phyloP scores from a whole-genome alignment of 2,329 filamentous ascomycete genomes.

The Tolypocladium tundrense region DNA sequence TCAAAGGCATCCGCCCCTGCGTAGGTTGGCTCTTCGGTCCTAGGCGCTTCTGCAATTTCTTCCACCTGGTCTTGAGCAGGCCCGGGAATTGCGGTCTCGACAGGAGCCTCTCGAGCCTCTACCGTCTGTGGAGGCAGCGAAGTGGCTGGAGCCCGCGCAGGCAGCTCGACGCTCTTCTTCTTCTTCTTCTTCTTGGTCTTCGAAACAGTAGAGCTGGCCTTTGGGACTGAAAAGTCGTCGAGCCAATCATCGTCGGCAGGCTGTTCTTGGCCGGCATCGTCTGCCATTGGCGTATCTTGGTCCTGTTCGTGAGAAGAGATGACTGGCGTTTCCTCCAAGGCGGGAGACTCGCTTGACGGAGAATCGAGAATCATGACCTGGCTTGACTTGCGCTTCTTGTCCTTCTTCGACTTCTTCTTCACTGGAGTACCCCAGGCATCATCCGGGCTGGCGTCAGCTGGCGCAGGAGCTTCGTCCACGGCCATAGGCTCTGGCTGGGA shows the following conservation, averaged over 20 bases:
- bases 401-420: constrained; percentile 24
- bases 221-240: constrained; percentile 5
- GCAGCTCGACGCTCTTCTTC: constrained; percentile 7
- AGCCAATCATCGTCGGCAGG: constrained; percentile 2
- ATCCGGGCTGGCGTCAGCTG: constrained; percentile 10
- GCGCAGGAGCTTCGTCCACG: background rate
- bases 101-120: background rate
- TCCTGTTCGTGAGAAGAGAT: background rate
- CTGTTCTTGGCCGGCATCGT: background rate
- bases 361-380: constrained; percentile 4
- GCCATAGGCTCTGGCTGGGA: background rate
- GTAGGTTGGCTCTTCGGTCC: background rate
- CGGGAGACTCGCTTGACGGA: background rate
- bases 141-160: background rate
- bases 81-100: background rate
- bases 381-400: constrained; percentile 22
- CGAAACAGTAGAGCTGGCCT: constrained; percentile 1
- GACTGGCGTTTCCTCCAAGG: background rate
- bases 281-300: background rate
- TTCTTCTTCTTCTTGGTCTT: constrained; percentile 21
- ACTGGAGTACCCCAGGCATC: constrained; percentile 3
- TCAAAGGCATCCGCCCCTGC: background rate
- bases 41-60: background rate
- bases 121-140: background rate
- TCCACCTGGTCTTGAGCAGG: background rate